phyloP scores from a whole-genome alignment of 2,329 filamentous ascomycete genomes.

The Arthroderma sp. region DNA sequence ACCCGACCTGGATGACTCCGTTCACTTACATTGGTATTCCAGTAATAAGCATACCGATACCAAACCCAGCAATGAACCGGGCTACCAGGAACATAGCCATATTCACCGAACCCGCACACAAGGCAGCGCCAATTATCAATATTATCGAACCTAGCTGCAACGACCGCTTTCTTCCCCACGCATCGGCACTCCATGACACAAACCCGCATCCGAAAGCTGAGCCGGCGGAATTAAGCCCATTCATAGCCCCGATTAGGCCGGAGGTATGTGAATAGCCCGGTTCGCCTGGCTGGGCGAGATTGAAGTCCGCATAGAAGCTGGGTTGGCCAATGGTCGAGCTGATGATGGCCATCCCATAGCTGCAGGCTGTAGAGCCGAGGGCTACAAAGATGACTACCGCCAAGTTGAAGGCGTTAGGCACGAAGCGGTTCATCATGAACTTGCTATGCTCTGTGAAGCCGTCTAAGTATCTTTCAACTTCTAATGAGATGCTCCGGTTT shows the following conservation, averaged over 20 bases:
- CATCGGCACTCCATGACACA: constrained; percentile 29
- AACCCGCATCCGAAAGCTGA: constrained; percentile 25
- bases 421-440: constrained; percentile 6
- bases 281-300: constrained; percentile 24
- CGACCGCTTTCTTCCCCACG: constrained; percentile 24
- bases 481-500: too few relatives aligned
- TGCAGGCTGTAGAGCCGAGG: constrained; percentile 21
- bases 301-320: constrained; percentile 31
- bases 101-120: constrained; percentile 22
- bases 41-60: constrained; percentile 8
- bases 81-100: constrained; percentile 8
- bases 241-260: constrained; percentile 32
- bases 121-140: constrained; percentile 26
- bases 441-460: neutral
- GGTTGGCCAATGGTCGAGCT: constrained; percentile 35
- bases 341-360: constrained; percentile 26
- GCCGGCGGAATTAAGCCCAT: constrained; percentile 34
- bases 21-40: constrained; percentile 8
- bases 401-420: constrained; percentile 21
- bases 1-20: too few relatives aligned
- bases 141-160: constrained; percentile 26
- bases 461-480: neutral
- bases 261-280: constrained; percentile 31
- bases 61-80: constrained; percentile 7
- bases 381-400: constrained; percentile 22